Base-by-base conservation (phyloP, 768 basidiomycete species). In the Symmetrospora coprosmae region DNA sequence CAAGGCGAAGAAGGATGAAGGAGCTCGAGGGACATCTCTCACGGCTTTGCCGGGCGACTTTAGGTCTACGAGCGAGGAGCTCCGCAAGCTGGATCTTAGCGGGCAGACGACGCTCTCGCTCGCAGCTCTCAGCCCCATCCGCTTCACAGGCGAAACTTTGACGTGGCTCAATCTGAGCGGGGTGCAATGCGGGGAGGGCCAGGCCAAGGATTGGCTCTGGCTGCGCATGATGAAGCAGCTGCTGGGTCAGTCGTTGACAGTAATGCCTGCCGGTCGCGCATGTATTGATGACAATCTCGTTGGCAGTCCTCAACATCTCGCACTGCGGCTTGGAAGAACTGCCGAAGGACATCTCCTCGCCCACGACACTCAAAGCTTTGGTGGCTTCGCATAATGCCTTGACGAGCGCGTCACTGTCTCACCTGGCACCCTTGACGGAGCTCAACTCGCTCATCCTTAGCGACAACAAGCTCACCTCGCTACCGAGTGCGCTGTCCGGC, bases 151-250 rank as follows among this genome's bases (percentile, higher is more conserved):
- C 23, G 40, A 43, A 16, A 58, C 55, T 4, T 31, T 58, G 21
- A 58, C 55, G 23, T 58, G 55, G 55, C 41, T 58, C 30, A 58
- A 58, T 46, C 14, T 58, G 25, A 45, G 31, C 17, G 55, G 55
- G 46, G 41, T 58, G 9, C 9, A 58, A 21, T 45, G 55, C n/a
- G 31, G 55, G n/a, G 9, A 11, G 31, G 41, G 19, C 41, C 25
- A 25, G 30, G 3, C 23, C 7, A 39, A 6, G 7, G 34, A 53
- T 25, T 53, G 51, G 49, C 49, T 50, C 6, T 50, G 33, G 13
- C 31, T 50, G 13, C 33, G 38, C 31, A 50, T 53, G 51, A 53
- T 35, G 30, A 30, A 38, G 55, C 27, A 39, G 28, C 28, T 47
- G 11, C 31, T 31, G 30, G 37, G 28, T 31, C 2, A 33, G 41